phyloP scores from a whole-genome alignment of 768 basidiomycete species.

The Gelatoporia subvermispora region DNA sequence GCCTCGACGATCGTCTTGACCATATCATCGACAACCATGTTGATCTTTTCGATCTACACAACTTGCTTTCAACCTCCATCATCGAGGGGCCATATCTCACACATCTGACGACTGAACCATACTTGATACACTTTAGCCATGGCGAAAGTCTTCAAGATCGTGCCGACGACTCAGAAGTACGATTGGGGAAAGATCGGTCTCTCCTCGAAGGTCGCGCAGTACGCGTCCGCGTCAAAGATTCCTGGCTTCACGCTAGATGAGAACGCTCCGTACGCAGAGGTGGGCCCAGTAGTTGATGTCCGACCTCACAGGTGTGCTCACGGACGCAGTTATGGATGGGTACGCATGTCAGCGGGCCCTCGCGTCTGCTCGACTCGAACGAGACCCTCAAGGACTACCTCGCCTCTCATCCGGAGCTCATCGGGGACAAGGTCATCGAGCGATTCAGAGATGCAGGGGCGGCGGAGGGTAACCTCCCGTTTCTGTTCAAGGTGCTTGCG shows the following conservation, averaged over 20 bases:
- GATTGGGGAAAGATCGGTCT: constrained; percentile 91
- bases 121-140: constrained; percentile 1
- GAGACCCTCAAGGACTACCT: constrained; percentile 56
- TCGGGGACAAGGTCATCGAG: constrained; percentile 29
- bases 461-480: constrained; percentile 33
- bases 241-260: constrained; percentile 68
- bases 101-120: background rate
- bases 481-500: constrained; percentile 56
- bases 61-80: background rate
- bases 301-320: constrained; percentile 1
- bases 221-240: constrained; percentile 56
- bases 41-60: background rate
- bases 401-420: constrained; percentile 57
- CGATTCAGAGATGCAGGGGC: constrained; percentile 20
- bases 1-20: too few relatives aligned
- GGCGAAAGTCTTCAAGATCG: constrained; percentile 64
- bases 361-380: constrained; percentile 44
- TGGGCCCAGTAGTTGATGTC: constrained; percentile 31
- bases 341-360: constrained; percentile 79
- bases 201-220: constrained; percentile 83
- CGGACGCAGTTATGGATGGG: constrained; percentile 92
- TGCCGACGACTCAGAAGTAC: constrained; percentile 83
- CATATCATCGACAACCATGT: background rate
- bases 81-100: background rate
- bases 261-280: constrained; percentile 87